Base-by-base conservation (phyloP, 306 rosid species). In the Pterocarpus santalinus region DNA sequence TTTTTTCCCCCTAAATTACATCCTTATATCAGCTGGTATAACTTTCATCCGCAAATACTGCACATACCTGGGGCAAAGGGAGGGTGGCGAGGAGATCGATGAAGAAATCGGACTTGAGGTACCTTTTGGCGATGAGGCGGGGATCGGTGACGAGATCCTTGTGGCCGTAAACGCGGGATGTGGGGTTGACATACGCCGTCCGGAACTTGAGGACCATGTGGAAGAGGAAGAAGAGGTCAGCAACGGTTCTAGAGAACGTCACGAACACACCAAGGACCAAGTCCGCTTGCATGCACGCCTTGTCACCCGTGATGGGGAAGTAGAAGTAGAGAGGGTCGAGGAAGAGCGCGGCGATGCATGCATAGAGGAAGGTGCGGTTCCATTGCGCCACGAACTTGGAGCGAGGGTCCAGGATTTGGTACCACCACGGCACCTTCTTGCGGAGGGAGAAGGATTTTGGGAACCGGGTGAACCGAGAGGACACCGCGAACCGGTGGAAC, bases 291-390 rank as follows among this genome's bases (percentile, higher is more conserved):
- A 93, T 87, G 61, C 99, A 95, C 0, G 83, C 90, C 32, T 87
- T 60, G 32, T 78, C 88, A 3, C 90, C 95, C 3, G 90, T 89
- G 52, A 83, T 36, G 11, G 97, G 93, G 41, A 90, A 69, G 49
- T 82, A 95, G 88, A 95, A 93, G 84, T 91, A 95, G 47, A 95
- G 92, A 2, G 98, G 98, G 57, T 95, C 99, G 2, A 95, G 41
- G 80, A 93, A 95, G 41, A 95, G 82, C n/a, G 98, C 95, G 4
- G 81, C 63, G 17, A 93, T 75, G 73, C 90, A 90, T 0, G 88
- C 77, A 1, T 83, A 81, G 36, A 93, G 90, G 88, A 93, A 89
- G 5, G 81, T 76, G 8, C 85, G 85, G 80, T 93, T 89, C 99
- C 98, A 93, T 69, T 13, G 36, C 16, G 89, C 84, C 0, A 93